phyloP scores from a whole-genome alignment of 257 asterid species.

The Solanum piurae region DNA sequence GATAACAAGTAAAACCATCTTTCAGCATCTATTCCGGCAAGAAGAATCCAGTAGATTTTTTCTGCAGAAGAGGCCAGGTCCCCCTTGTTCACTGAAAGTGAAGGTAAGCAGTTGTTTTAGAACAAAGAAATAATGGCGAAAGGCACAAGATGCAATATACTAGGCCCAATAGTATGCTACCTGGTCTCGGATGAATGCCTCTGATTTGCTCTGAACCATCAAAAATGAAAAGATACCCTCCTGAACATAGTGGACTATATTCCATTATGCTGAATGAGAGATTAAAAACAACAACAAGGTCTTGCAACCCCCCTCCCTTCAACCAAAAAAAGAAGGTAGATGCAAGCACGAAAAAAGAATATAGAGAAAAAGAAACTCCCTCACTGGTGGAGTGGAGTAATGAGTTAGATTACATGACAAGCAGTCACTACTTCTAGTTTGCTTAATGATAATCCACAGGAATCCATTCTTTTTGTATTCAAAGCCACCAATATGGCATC shows the following conservation, averaged over 20 bases:
- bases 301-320: neutral
- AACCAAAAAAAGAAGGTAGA: neutral
- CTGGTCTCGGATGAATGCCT: neutral
- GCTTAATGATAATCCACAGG: neutral
- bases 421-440: neutral
- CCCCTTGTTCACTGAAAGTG: conserved; percentile 23
- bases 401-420: neutral
- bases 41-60: conserved; percentile 21
- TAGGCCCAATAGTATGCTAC: neutral
- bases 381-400: neutral
- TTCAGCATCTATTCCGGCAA: conserved; percentile 22
- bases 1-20: conserved; percentile 2
- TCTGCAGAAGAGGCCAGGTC: conserved; percentile 14
- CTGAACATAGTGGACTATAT: neutral
- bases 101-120: conserved; percentile 3
- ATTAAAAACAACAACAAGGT: neutral
- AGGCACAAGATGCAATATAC: neutral
- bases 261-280: neutral
- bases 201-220: neutral
- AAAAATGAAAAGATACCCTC: neutral
- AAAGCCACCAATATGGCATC: neutral
- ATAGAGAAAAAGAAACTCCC: neutral
- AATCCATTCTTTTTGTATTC: neutral
- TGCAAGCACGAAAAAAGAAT: neutral
- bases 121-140: neutral